These are phyloP conservation scores for Penstemon newberryi DNA, from an alignment of 257 asterid species.

Conservation along the genomic window DNA sequence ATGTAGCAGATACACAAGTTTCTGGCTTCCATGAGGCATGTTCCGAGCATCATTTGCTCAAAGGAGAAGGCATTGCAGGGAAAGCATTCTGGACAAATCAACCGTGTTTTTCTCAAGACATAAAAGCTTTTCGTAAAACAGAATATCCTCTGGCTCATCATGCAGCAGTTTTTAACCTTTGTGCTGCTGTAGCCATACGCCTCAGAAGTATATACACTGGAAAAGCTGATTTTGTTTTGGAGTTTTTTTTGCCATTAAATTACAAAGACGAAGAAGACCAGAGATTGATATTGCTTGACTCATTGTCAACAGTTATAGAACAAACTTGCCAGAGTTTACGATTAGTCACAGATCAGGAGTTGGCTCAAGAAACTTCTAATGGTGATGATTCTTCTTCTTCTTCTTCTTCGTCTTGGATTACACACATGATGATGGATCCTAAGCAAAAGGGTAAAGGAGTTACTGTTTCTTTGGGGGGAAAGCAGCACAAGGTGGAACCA, in stretches of 20 bases:
- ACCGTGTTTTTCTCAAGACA: slow-evolving; percentile 69
- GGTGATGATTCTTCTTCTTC: slow-evolving; percentile 22
- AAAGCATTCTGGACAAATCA: slow-evolving; percentile 71
- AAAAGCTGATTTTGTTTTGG: slow-evolving; percentile 68
- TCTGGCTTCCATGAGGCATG: slow-evolving; percentile 68
- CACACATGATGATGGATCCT: slow-evolving; percentile 35
- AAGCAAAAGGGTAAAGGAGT: slow-evolving; percentile 54
- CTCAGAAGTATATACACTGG: slow-evolving; percentile 63
- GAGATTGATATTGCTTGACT: slow-evolving; percentile 51
- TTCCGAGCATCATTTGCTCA: slow-evolving; percentile 75
- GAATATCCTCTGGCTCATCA: slow-evolving; percentile 82
- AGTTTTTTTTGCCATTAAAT: slow-evolving; percentile 68
- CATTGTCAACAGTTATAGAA: slow-evolving; percentile 57
- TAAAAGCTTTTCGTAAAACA: slow-evolving; percentile 62
- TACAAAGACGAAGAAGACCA: slow-evolving; percentile 56
- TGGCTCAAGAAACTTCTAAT: slow-evolving; percentile 47
- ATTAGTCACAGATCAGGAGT: slow-evolving; percentile 60
- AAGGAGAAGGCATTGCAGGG: slow-evolving; percentile 82
- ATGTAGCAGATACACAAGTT: slow-evolving; percentile 53
- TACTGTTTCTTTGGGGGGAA: slow-evolving; percentile 35
- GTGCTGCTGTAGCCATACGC: slow-evolving; percentile 75
- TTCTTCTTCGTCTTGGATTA: slow-evolving; percentile 48
- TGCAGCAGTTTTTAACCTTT: slow-evolving; percentile 51
- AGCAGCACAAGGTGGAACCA: slow-evolving; percentile 40
- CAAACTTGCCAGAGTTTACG: slow-evolving; percentile 59